A percentile compares a stretch with the other conserved stretches of the same genome.
phyloP scores from a whole-genome alignment of 2,329 filamentous ascomycete species.

The Delphinella strobiligena region DNA sequence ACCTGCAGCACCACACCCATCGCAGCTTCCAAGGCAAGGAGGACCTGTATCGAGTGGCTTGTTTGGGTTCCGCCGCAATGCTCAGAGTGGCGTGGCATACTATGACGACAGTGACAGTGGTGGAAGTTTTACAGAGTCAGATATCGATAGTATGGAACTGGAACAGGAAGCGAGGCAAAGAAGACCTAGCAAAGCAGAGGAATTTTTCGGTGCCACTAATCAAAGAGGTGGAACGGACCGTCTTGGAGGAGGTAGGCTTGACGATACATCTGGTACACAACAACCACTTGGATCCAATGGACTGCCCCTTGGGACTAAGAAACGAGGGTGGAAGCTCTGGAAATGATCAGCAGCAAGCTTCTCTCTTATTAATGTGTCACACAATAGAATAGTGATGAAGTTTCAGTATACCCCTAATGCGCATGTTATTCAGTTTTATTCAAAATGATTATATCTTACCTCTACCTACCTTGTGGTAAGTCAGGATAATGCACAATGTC shows the following conservation, averaged over 20 bases:
- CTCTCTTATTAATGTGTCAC: neutral
- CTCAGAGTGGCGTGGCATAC: neutral
- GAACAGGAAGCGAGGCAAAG: conserved; percentile 11
- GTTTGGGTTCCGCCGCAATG: neutral
- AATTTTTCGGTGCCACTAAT: conserved; percentile 17
- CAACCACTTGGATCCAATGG: neutral
- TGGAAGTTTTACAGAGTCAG: conserved; percentile 15
- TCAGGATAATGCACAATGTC: too few species aligned
- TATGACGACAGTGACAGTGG: conserved; percentile 13
- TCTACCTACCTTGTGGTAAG: too few species aligned
- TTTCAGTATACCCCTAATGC: neutral
- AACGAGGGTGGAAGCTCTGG: conserved; percentile 28
- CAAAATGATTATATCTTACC: too few species aligned
- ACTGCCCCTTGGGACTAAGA: conserved; percentile 17
- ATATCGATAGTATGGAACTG: conserved; percentile 15
- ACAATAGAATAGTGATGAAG: neutral
- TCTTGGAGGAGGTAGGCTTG: too few species aligned
- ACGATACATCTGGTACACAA: neutral
- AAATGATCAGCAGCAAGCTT: conserved; percentile 5
- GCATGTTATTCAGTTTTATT: too few species aligned
- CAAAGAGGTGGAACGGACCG: neutral
- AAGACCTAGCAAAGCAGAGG: conserved; percentile 19
- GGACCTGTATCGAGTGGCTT: neutral
- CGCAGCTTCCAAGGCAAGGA: neutral
- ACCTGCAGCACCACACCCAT: neutral